Percentiles rank a stretch among this genome's conserved stretches.
Evolutionary conservation across 345 rosid species (phyloP).

Genomic region (Mercurialis annua): DNA sequence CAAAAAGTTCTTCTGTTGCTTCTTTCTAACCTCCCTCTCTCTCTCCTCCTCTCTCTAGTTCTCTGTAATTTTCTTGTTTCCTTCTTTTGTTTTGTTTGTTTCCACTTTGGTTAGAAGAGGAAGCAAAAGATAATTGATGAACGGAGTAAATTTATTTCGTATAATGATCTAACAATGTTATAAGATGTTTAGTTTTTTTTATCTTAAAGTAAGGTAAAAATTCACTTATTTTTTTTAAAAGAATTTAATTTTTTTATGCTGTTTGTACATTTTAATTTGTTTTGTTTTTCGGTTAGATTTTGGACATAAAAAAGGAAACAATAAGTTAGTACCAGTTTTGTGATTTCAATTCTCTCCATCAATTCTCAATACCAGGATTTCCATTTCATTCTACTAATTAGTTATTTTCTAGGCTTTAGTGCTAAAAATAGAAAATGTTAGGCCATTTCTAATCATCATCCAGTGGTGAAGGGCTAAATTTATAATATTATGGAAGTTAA

Average conservation of each 20-base stretch:
- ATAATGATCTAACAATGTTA: background rate
- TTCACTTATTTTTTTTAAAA: too few relatives aligned
- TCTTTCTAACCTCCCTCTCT: background rate
- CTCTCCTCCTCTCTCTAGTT: background rate
- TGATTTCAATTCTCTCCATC: too few relatives aligned
- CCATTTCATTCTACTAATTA: too few relatives aligned
- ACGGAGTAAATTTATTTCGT: constrained; percentile 16
- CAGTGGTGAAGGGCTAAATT: too few relatives aligned
- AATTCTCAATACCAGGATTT: too few relatives aligned
- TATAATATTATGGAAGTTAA: too few relatives aligned
- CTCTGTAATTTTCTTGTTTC: background rate
- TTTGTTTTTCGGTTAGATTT: too few relatives aligned
- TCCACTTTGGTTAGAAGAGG: background rate
- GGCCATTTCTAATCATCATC: background rate
- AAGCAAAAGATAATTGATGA: background rate
- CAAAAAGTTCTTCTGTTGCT: background rate
- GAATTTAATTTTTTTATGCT: background rate
- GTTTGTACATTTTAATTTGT: too few relatives aligned
- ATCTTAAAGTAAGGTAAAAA: too few relatives aligned
- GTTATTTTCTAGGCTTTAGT: background rate
- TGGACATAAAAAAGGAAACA: too few relatives aligned
- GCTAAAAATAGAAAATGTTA: background rate
- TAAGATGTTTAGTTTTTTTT: too few relatives aligned
- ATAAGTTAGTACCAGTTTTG: too few relatives aligned
- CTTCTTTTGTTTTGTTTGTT: background rate